These are phyloP conservation scores for Boletus rubroflammeus DNA, from an alignment of 768 basidiomycete species.

Conservation along the genomic window DNA sequence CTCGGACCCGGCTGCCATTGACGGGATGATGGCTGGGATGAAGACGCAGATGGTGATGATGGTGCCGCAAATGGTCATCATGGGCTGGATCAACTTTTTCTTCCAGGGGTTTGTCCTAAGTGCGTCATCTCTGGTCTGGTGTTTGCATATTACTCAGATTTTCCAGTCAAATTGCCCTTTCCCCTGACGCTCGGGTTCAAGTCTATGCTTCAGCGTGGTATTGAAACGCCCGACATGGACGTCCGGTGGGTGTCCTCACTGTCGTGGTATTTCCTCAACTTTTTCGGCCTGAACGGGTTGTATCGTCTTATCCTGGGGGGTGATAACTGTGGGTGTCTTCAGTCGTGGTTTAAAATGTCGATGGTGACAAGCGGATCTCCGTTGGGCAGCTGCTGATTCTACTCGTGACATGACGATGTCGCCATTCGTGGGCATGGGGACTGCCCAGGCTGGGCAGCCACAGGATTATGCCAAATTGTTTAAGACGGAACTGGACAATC, in stretches of 20 bases:
- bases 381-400: slow-evolving; percentile 65
- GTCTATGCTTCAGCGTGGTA: slow-evolving; percentile 94
- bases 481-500: slow-evolving; percentile 87
- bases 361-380: slow-evolving; percentile 12
- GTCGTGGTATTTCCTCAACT: slow-evolving; percentile 99
- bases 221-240: slow-evolving; percentile 95
- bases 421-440: slow-evolving; percentile 57
- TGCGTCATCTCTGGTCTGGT: slow-evolving; percentile 42
- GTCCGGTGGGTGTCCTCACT: slow-evolving; percentile 98
- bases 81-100: slow-evolving; percentile 99
- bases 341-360: slow-evolving; percentile 8
- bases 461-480: slow-evolving; percentile 90
- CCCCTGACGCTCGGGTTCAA: slow-evolving; percentile 97
- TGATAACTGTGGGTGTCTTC: slow-evolving; percentile 68
- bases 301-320: slow-evolving; percentile 91
- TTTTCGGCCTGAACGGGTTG: slow-evolving; percentile 94
- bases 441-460: slow-evolving; percentile 48
- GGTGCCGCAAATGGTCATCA: slow-evolving; percentile 97
- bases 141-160: background rate
- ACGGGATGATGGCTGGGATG: slow-evolving; percentile 98
- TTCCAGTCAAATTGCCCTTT: slow-evolving; percentile 89
- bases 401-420: slow-evolving; percentile 69
- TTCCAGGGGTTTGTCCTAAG: slow-evolving; percentile 98
- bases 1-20: slow-evolving; percentile 89
- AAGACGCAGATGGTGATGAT: slow-evolving; percentile 99